phyloP scores from a whole-genome alignment of 805 yeast genomes.

The Cyberlindnera galapagoensis region DNA sequence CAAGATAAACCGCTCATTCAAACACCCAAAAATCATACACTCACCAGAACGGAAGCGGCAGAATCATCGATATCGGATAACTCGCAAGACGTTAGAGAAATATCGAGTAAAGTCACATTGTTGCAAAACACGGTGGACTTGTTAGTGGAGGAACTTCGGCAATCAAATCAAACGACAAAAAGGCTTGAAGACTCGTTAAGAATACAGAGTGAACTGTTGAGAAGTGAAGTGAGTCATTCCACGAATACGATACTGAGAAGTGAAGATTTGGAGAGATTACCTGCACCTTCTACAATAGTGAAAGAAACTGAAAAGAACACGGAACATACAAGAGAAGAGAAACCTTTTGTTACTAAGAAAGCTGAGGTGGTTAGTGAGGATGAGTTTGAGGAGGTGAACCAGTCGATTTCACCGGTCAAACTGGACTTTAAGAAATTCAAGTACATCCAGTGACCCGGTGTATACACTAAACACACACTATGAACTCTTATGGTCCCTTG shows the following conservation, averaged over 20 bases:
- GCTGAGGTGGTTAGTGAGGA: constrained; percentile 4
- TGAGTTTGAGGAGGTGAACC: constrained; percentile 16
- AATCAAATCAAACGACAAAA: constrained; percentile 17
- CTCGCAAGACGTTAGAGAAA: constrained; percentile 3
- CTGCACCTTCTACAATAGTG: too few species aligned
- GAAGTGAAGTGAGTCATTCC: constrained; percentile 6
- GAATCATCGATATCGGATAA: not conserved
- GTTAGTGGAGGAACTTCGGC: constrained; percentile 14
- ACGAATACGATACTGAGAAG: constrained; percentile 12
- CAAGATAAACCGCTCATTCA: too few species aligned
- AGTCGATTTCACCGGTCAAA: constrained; percentile 19
- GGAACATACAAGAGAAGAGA: too few species aligned
- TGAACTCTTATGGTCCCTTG: too few species aligned
- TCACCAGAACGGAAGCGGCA: not conserved
- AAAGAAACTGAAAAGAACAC: not conserved
- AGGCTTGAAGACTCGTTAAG: constrained; percentile 13
- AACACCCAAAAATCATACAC: too few species aligned
- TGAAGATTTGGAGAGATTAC: constrained; percentile 11
- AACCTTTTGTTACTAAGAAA: not conserved
- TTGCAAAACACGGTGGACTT: constrained; percentile 18
- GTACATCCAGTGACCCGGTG: constrained; percentile 12
- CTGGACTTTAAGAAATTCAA: constrained; percentile 17
- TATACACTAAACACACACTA: not conserved
- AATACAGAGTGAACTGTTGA: constrained; percentile 4
- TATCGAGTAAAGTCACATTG: constrained; percentile 13